Base-by-base conservation (phyloP, 208 protist species). In the Wallacemonas collosoma region DNA sequence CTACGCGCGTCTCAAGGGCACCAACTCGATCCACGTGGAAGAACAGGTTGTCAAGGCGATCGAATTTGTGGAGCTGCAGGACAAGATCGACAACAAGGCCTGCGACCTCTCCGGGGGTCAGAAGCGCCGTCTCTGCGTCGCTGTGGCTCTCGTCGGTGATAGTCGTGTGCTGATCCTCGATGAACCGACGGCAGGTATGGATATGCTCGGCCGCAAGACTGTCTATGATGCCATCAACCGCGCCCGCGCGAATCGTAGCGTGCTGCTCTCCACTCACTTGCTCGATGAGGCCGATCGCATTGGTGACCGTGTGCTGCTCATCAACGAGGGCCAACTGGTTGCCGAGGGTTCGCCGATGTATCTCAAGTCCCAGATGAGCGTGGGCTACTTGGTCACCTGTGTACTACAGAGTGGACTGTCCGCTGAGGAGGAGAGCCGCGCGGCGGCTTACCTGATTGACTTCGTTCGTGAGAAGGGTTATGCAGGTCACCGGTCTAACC, bases 281-380 rank as follows among this genome's bases (percentile, higher is more conserved):
- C 94, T 99, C 85, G 98, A 99, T 69, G 98, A 99, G 82, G 98
- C 98, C 7, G 98, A 99, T 76, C 80, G 93, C 26, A 83, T 99
- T 41, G 89, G 88, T 40, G 94, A 99, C 73, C 84, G 85, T 45
- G 96, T 99, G 61, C 90, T 94, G 12, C 93, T 99, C 63, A 84
- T 99, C 75, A 78, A 93, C 56, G 69, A 89, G 53, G 90, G 93
- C 67, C 53, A 79, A 61, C 67, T 96, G 17, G 72, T 76, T 66
- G 87, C 81, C 12, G 76, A 88, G 61, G 91, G 91, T 43, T 85
- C 87, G 9, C 80, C 88, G 35, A 76, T 94, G 70, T 91, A 82
- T 71, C 88, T 96, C 56, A 96, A 96, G 79, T 89, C 86, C 41
- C 77, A 86, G 55, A 82, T 88, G 77, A 78, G 81, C 15, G 79